Evolutionary conservation across 2,329 filamentous ascomycete genomes (phyloP), one percentile per base, ranked within the genome.

Genomic region (Phaeoacremonium minimum): DNA sequence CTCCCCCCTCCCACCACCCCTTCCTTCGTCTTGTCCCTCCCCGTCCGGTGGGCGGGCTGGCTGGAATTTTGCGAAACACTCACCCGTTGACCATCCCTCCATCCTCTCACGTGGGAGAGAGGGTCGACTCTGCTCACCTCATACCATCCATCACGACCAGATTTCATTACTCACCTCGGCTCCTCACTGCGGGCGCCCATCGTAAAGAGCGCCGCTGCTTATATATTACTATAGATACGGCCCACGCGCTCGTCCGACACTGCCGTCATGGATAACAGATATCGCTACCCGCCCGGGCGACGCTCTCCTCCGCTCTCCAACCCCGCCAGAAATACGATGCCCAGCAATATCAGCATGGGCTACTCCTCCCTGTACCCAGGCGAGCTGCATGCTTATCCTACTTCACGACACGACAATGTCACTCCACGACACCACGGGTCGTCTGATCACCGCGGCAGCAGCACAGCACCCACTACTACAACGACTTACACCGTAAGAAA

Each of bases 401-500:
- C 64, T 44, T 51, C 64, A 50, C 52, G 50, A 33, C 49, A 56
- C 40, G 52, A 51, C 14, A 38, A 42, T 9, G 33, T 50, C 7
- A 34, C 33, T 17, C 22, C 51, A 47, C 50, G 59, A 48, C 46
- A 38, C 41, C 40, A 28, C 46, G 38, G 38, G 40, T 61, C 51
- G 35, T 53, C 54, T 37, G 42, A 44, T 26, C 42, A 38, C 36
- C 58, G 47, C 42, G 50, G 53, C 34, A 58, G 49, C 28, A 45
- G 60, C 16, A 14, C 33, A 15, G 37, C 51, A n/a, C 53, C 55
- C 15, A 62, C 72, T 28, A 71, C 66, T 8, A 69, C 73, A 14
- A 75, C 73, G 33, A 73, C 74, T 9, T 81, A 80, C 48, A 71
- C 73, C 35, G 66, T 77, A 36, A 67, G 66, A 38, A 69, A 73